Evolutionary conservation across 352 stramenopile species (phyloP).

Genomic region (Lagenidium sp.): DNA sequence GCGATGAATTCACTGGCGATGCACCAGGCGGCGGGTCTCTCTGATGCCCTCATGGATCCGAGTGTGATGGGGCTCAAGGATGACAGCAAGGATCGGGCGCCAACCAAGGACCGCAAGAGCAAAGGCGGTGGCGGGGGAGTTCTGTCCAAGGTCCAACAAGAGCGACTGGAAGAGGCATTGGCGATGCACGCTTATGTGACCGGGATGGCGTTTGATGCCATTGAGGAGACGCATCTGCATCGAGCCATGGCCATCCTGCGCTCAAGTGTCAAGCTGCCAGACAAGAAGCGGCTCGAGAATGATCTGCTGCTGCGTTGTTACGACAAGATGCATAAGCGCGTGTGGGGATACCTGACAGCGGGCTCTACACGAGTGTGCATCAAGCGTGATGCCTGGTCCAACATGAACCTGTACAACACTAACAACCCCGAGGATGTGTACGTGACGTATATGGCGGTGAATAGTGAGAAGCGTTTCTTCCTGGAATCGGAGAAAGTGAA

Average conservation of each 20-base stretch:
- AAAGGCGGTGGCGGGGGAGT: constrained; percentile 20
- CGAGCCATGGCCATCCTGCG: constrained; percentile 51
- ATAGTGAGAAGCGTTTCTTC: constrained; percentile 73
- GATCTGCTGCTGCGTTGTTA: constrained; percentile 63
- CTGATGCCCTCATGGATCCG: constrained; percentile 58
- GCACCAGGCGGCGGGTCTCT: constrained; percentile 62
- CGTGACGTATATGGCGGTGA: constrained; percentile 76
- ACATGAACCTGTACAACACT: constrained; percentile 67
- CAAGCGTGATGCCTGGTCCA: constrained; percentile 75
- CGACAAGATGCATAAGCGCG: constrained; percentile 82
- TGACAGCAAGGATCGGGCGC: constrained; percentile 29
- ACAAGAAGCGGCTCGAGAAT: constrained; percentile 59
- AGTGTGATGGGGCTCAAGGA: constrained; percentile 44
- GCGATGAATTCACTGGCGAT: constrained; percentile 68
- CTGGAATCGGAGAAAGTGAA: constrained; percentile 65
- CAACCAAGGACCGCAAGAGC: constrained; percentile 28
- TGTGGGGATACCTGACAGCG: constrained; percentile 66
- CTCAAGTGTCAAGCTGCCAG: constrained; percentile 44
- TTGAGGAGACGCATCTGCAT: constrained; percentile 64
- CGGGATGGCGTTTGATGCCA: constrained; percentile 65
- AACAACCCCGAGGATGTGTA: constrained; percentile 57
- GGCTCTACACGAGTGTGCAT: constrained; percentile 57
- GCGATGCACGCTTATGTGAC: constrained; percentile 79
- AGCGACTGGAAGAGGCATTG: constrained; percentile 68
- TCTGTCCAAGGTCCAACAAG: constrained; percentile 53